A percentile compares a stretch with the other conserved stretches of the same genome.
These are phyloP conservation scores for Dendrocalamus sinicus DNA, from an alignment of 176 grass and related monocot genomes.

Conservation along the genomic window DNA sequence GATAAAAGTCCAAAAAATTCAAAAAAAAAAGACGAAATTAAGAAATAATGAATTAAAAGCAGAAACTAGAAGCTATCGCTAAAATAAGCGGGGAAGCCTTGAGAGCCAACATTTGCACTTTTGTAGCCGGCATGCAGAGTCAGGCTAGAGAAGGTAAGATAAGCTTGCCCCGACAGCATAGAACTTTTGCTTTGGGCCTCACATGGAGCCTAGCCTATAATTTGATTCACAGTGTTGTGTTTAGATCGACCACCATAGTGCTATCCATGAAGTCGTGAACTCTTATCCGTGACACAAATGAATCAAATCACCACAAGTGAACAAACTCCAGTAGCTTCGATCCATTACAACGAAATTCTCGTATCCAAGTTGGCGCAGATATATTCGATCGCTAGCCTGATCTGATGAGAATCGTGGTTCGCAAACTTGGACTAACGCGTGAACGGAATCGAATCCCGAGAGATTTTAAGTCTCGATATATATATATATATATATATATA, in stretches of 20 bases:
- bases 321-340: neutral
- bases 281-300: neutral
- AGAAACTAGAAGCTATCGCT: too few species aligned
- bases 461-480: neutral
- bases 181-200: neutral
- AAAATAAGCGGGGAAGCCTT: too few species aligned
- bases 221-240: neutral
- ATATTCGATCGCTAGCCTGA: neutral
- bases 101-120: neutral
- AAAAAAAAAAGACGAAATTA: too few species aligned
- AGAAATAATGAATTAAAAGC: too few species aligned
- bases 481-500: constrained; percentile 45
- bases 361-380: neutral
- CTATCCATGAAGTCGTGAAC: neutral
- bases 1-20: too few species aligned
- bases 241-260: neutral
- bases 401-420: neutral
- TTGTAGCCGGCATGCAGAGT: neutral
- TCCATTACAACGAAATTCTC: neutral
- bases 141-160: neutral
- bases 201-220: too few species aligned
- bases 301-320: neutral
- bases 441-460: constrained; percentile 33
- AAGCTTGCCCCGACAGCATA: neutral
- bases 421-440: neutral